Conservation (phyloP, 2,329 filamentous ascomycete genomes). For the Ceratocystis papillata region DNA sequence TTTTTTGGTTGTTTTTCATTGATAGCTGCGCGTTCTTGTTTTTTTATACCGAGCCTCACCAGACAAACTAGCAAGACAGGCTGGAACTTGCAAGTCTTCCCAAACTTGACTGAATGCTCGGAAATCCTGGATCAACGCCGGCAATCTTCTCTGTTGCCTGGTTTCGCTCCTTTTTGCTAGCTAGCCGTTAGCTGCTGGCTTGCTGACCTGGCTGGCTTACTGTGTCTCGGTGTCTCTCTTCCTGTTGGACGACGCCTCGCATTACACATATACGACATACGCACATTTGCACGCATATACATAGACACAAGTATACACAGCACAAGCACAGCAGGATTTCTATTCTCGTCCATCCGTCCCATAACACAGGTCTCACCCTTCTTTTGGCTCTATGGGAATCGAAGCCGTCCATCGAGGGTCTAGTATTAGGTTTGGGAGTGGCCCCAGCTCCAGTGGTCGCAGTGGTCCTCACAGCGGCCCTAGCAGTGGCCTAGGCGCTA, state of each 20-base stretch:
- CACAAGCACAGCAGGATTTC: neutral
- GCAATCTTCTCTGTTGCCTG: too few species aligned
- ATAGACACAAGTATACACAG: neutral
- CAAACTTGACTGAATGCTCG: neutral
- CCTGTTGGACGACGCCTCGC: neutral
- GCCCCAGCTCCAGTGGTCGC: neutral
- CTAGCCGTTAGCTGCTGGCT: too few species aligned
- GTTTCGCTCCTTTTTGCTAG: too few species aligned
- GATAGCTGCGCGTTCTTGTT: too few species aligned
- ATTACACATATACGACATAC: neutral
- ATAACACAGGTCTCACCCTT: neutral
- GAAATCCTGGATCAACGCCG: too few species aligned
- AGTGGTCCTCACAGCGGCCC: neutral
- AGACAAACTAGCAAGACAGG: too few species aligned
- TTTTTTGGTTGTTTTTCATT: neutral
- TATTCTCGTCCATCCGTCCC: neutral
- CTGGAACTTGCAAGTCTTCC: neutral
- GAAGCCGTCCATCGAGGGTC: conserved; percentile 1
- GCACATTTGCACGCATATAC: neutral
- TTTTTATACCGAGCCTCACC: too few species aligned
- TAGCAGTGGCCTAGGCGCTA: neutral
- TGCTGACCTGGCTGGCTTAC: neutral
- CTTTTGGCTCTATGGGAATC: neutral
- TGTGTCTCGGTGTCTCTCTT: conserved; percentile 10
- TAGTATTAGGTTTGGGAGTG: conserved; percentile 3